These are phyloP conservation scores for Blakeslea trispora DNA, from an alignment of 371 early-diverging fungal species.

Conservation along the genomic window DNA sequence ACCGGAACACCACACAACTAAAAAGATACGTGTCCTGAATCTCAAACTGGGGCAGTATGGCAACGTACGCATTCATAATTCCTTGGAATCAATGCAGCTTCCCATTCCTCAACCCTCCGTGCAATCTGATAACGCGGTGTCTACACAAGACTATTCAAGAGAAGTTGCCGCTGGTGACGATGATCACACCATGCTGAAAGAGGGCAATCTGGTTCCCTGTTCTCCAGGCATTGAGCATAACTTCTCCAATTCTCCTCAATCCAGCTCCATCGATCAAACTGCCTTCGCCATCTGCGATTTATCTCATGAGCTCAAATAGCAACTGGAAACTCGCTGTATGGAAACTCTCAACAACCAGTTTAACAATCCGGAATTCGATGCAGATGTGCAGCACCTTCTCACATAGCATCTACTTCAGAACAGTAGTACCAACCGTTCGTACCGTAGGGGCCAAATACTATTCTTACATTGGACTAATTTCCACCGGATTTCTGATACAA, in stretches of 20 bases:
- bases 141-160: conserved; percentile 8
- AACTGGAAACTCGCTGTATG: conserved; percentile 15
- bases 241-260: background rate
- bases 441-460: conserved; percentile 1
- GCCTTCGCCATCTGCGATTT: background rate
- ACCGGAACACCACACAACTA: conserved; percentile 15
- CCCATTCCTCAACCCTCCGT: background rate
- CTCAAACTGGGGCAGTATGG: conserved; percentile 9
- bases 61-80: background rate
- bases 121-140: conserved; percentile 2
- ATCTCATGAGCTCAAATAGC: background rate
- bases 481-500: background rate
- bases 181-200: conserved; percentile 8
- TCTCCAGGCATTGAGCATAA: conserved; percentile 6
- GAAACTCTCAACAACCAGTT: background rate
- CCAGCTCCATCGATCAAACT: conserved; percentile 3
- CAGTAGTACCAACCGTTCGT: conserved; percentile 4
- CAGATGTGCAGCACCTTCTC: background rate
- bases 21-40: conserved; percentile 23
- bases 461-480: conserved; percentile 5
- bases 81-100: conserved; percentile 8
- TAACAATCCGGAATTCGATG: background rate
- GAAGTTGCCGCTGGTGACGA: conserved; percentile 3
- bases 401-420: background rate
- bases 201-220: conserved; percentile 25